A percentile compares a stretch with the other conserved stretches of the same genome.
Evolutionary conservation across 2,329 filamentous ascomycete species (phyloP).

Genomic region (Colletotrichum sp.): DNA sequence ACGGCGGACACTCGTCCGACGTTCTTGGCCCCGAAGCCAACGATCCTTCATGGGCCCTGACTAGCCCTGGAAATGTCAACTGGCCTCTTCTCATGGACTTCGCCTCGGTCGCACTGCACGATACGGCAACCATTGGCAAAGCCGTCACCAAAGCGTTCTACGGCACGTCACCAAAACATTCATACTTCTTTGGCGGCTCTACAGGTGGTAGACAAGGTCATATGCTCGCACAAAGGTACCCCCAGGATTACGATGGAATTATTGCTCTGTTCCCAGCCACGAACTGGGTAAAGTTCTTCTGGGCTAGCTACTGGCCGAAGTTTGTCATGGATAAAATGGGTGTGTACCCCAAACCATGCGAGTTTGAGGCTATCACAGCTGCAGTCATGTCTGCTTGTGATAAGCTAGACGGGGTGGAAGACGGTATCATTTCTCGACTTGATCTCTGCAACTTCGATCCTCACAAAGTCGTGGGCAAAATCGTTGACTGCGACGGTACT

Average conservation of each 20-base stretch:
- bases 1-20: neutral
- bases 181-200: conserved; percentile 63
- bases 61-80: conserved; percentile 5
- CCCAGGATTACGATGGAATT: conserved; percentile 63
- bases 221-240: conserved; percentile 56
- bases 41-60: conserved; percentile 21
- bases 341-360: neutral
- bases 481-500: conserved; percentile 21
- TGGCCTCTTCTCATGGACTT: neutral
- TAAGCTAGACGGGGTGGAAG: conserved; percentile 47
- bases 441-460: conserved; percentile 17
- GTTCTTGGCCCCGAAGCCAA: neutral
- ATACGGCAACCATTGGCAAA: conserved; percentile 52
- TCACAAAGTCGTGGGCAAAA: neutral
- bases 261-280: conserved; percentile 52
- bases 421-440: conserved; percentile 43
- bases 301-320: neutral
- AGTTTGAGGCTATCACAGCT: conserved; percentile 38
- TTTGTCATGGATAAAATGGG: neutral
- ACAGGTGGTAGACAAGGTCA: conserved; percentile 64
- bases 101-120: neutral
- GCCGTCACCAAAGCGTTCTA: conserved; percentile 52
- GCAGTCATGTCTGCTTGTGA: conserved; percentile 46
- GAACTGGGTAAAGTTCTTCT: conserved; percentile 30
- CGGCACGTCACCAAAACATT: conserved; percentile 38